A percentile compares a stretch with the other conserved stretches of the same genome.
These are phyloP conservation scores for Silene coronaria DNA, from an alignment of 179 eudicot genomes.

Conservation along the genomic window DNA sequence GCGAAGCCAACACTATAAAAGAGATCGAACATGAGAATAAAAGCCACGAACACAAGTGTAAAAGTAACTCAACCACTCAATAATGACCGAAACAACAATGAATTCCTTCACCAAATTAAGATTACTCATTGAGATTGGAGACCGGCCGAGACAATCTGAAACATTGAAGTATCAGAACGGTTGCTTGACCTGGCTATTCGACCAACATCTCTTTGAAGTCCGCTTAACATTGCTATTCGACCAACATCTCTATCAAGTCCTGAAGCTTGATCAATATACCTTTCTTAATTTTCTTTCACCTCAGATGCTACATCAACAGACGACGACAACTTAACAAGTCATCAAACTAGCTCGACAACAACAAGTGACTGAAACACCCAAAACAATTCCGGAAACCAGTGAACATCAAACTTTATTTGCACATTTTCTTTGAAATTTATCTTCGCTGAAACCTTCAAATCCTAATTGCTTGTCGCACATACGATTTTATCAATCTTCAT, in stretches of 20 bases:
- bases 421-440: not conserved
- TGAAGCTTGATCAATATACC: not conserved
- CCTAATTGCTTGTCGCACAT: not conserved
- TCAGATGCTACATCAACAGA: not conserved
- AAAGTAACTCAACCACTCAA: not conserved
- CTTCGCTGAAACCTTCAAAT: not conserved
- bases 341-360: no score
- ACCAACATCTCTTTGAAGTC: not conserved
- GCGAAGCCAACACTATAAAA: not conserved
- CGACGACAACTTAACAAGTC: not conserved
- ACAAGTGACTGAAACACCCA: not conserved
- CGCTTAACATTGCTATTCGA: not conserved
- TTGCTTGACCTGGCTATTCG: not conserved
- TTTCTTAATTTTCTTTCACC: not conserved
- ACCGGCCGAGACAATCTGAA: not conserved
- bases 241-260: not conserved
- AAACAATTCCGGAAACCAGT: not conserved
- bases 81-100: not conserved
- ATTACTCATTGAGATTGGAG: not conserved
- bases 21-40: no score
- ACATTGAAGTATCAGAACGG: not conserved
- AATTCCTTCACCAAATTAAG: not conserved
- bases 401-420: not conserved
- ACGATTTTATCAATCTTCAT: not conserved
- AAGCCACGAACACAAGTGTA: not conserved